Percentiles rank a stretch among this genome's conserved stretches.
phyloP scores from a whole-genome alignment of 2,329 filamentous ascomycete species.

The Iodosphaeria phyllophila region DNA sequence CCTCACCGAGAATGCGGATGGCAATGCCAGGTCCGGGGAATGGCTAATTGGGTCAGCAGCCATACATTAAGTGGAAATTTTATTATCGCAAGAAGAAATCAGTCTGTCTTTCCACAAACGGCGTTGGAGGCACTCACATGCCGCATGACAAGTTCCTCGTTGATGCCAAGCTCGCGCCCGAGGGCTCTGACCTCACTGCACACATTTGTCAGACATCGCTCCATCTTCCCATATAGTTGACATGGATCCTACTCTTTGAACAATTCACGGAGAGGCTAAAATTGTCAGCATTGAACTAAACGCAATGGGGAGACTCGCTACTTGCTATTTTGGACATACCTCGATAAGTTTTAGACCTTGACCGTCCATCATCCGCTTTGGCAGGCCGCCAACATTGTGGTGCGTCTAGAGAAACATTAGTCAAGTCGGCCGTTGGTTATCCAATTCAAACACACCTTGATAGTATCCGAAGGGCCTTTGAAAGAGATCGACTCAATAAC shows the following conservation, averaged over 20 bases:
- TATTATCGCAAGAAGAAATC: too few species aligned
- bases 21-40: conserved; percentile 55
- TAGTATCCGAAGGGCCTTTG: conserved; percentile 29
- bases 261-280: not conserved
- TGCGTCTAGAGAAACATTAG: conserved; percentile 14
- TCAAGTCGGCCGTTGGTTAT: not conserved
- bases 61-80: too few species aligned
- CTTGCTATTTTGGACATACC: too few species aligned
- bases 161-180: conserved; percentile 51
- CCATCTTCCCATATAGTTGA: not conserved
- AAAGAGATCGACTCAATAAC: conserved; percentile 27
- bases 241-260: too few species aligned
- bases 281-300: not conserved
- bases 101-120: too few species aligned
- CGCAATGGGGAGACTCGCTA: too few species aligned
- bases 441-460: too few species aligned
- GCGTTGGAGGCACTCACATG: too few species aligned
- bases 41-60: too few species aligned
- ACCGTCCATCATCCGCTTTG: conserved; percentile 16
- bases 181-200: conserved; percentile 60
- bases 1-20: conserved; percentile 67
- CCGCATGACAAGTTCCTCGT: conserved; percentile 57
- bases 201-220: conserved; percentile 39
- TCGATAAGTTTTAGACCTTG: conserved; percentile 25
- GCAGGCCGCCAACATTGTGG: conserved; percentile 25